These are phyloP conservation scores for Rhodosporidiobolus sp. DNA, from an alignment of 768 basidiomycete genomes.

Conservation along the genomic window DNA sequence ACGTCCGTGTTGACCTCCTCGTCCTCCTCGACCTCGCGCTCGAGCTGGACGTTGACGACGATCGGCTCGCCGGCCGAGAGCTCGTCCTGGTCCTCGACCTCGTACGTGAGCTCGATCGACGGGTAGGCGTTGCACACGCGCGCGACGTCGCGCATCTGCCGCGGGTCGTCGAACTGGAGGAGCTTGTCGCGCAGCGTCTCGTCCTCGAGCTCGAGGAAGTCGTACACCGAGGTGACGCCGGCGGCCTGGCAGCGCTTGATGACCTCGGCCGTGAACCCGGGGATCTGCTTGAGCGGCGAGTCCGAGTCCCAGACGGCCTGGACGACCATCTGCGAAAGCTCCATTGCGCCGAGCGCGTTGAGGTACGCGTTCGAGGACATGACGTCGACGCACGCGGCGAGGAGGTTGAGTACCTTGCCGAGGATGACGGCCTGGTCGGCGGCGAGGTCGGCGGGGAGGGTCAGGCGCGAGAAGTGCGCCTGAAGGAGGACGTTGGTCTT, in stretches of 20 bases:
- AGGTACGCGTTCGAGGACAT: conserved; percentile 97
- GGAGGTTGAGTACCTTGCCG: conserved; percentile 74
- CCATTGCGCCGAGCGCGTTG: conserved; percentile 93
- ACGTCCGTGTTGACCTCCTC: conserved; percentile 69
- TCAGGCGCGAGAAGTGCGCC: conserved; percentile 90
- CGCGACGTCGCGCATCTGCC: conserved; percentile 91
- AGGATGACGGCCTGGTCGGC: conserved; percentile 85
- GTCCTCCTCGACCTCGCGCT: conserved; percentile 77
- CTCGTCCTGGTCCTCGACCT: conserved; percentile 75
- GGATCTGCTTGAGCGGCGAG: conserved; percentile 90
- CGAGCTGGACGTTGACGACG: conserved; percentile 69
- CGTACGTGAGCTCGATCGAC: conserved; percentile 71
- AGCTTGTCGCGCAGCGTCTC: conserved; percentile 66
- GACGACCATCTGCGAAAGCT: conserved; percentile 96
- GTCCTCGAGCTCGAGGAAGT: conserved; percentile 98
- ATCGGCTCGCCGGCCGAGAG: conserved; percentile 84
- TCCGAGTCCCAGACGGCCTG: conserved; percentile 98
- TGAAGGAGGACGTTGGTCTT: conserved; percentile 96
- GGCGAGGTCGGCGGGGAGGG: conserved; percentile 86
- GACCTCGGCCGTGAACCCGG: conserved; percentile 89
- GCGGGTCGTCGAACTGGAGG: conserved; percentile 78
- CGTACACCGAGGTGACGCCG: conserved; percentile 84
- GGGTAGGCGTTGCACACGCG: conserved; percentile 95
- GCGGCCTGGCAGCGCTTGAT: conserved; percentile 79
- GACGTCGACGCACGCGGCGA: conserved; percentile 90